Percentiles rank a stretch among this genome's conserved stretches.
phyloP scores from a whole-genome alignment of 2,329 filamentous ascomycete species.

The Penicillium hordei region DNA sequence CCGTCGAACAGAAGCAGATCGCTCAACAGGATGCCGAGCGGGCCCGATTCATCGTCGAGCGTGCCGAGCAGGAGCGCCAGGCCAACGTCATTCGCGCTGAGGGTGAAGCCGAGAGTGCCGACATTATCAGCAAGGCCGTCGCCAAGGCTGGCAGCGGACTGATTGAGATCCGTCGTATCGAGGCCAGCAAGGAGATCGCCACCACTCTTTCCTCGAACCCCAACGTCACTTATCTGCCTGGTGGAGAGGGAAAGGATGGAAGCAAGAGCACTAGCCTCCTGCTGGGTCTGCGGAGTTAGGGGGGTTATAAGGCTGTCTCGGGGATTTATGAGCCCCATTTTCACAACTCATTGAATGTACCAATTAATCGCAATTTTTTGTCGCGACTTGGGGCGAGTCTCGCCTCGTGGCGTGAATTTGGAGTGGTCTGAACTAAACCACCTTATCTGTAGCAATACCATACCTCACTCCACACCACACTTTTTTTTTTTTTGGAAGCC shows the following conservation, averaged over 20 bases:
- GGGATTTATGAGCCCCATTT: slow-evolving; percentile 13
- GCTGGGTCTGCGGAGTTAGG: slow-evolving; percentile 61
- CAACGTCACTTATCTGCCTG: slow-evolving; percentile 91
- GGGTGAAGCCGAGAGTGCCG: slow-evolving; percentile 94
- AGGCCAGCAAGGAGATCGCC: slow-evolving; percentile 94
- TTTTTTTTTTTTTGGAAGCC: background rate
- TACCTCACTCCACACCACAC: slow-evolving; percentile 25
- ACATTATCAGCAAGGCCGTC: slow-evolving; percentile 91
- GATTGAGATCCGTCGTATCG: slow-evolving; percentile 94
- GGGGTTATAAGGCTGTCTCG: slow-evolving; percentile 15
- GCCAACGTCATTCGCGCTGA: slow-evolving; percentile 98
- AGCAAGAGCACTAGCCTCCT: slow-evolving; percentile 67
- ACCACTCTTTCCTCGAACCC: slow-evolving; percentile 85
- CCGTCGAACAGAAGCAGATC: slow-evolving; percentile 99
- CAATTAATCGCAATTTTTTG: slow-evolving; percentile 28
- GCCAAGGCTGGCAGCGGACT: slow-evolving; percentile 90
- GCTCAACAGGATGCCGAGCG: slow-evolving; percentile 98
- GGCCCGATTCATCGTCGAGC: slow-evolving; percentile 96
- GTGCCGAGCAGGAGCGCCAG: slow-evolving; percentile 97
- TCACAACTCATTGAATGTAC: slow-evolving; percentile 21
- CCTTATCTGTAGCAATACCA: slow-evolving; percentile 29
- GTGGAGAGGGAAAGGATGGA: slow-evolving; percentile 59
- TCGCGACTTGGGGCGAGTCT: slow-evolving; percentile 30
- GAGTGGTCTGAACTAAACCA: slow-evolving; percentile 26
- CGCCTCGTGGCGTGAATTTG: slow-evolving; percentile 28